Base-by-base conservation (phyloP, 768 basidiomycete genomes). In the Hygrocybe punicea region DNA sequence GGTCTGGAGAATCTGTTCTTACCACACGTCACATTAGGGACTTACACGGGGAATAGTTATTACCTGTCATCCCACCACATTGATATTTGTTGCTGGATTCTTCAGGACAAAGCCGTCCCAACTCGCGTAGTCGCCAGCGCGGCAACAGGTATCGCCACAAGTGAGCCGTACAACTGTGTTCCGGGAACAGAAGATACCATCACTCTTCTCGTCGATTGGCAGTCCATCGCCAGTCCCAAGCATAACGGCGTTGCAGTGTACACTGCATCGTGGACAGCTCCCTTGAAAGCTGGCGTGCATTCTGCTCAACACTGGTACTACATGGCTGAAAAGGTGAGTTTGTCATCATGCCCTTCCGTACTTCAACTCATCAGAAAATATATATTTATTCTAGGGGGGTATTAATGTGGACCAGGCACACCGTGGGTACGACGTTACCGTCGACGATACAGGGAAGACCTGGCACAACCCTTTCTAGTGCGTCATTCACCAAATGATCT, bases 31-130 rank as follows among this genome's bases (percentile, higher is more conserved):
- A 36, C 51, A 35, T 33, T 51, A 46, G 49, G 55, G 53, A 57
- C 58, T 60, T 52, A 54, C 36, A 10, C 19, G 29, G 13, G 23
- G 36, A 46, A 58, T 62, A 91, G 90, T 60, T 95, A 95, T 72
- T 96, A 97, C 71, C 85, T 96, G 59, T 95, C 93, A 57, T 95
- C 93, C 37, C 94, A 96, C 71, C 93, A 96, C 72, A 89, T 95
- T 66, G 92, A 92, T 63, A 89, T 91, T 61, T 87, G 85, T 71
- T 89, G 87, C 69, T 91, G 89, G 89, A 87, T 91, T 59, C 76
- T 91, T 59, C 86, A 89, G 64, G 86, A 83, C 67, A 82, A 79
- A 56, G 91, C 87, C 25, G 68, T 87, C 49, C 87, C 89, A 21
- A 90, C 89, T 62, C 84, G 90, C 55, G 94, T 97, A 50, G 87